Conservation (phyloP, 2,329 filamentous ascomycete species). For the Xylariaceae sp. region DNA sequence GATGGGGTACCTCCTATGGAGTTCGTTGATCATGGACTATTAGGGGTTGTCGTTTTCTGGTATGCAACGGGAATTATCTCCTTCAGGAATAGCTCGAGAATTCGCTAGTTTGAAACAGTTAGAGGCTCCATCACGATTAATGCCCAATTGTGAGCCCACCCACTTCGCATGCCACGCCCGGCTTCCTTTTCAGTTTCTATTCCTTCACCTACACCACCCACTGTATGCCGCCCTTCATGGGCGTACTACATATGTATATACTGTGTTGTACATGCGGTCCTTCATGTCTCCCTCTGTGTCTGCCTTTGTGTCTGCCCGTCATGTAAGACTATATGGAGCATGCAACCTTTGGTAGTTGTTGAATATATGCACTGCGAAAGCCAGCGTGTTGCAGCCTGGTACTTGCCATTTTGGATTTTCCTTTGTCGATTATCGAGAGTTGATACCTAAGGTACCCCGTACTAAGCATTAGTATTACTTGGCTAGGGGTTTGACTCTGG, state of each 20-base stretch:
- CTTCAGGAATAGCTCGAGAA: constrained; percentile 29
- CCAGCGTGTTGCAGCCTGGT: not conserved
- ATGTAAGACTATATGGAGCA: too few relatives aligned
- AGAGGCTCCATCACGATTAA: constrained; percentile 33
- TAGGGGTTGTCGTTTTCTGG: constrained; percentile 22
- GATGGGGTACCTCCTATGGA: constrained; percentile 16
- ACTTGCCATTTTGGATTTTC: not conserved
- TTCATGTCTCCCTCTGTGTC: not conserved
- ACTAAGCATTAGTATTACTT: too few relatives aligned
- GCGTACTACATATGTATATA: too few relatives aligned
- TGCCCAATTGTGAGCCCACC: constrained; percentile 30
- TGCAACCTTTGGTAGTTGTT: too few relatives aligned
- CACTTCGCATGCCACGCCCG: constrained; percentile 3
- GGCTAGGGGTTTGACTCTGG: too few relatives aligned
- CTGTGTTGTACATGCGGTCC: not conserved
- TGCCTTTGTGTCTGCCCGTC: too few relatives aligned
- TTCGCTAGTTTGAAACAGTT: constrained; percentile 37
- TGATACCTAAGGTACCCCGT: too few relatives aligned
- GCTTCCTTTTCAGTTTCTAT: not conserved
- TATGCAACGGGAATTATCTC: constrained; percentile 31
- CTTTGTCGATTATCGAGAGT: not conserved
- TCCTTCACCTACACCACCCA: too few relatives aligned
- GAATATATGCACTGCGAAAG: not conserved
- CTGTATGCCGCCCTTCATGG: too few relatives aligned
- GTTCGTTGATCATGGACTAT: constrained; percentile 28